phyloP scores from a whole-genome alignment of 768 basidiomycete genomes.

The Termitomyces eurrhizus region DNA sequence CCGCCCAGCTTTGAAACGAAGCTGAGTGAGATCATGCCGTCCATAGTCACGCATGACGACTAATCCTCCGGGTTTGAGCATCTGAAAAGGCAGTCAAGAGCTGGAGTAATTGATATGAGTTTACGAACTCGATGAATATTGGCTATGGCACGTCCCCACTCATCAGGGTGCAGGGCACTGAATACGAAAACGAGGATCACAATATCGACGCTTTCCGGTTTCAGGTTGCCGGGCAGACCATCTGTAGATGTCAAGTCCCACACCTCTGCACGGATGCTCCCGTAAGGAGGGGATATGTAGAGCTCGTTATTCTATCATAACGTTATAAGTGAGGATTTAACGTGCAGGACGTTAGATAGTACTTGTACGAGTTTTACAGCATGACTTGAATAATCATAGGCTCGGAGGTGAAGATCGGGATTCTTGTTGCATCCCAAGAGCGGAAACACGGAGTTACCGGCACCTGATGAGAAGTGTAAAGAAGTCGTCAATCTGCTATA shows the following conservation, averaged over 20 bases:
- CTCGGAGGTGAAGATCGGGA: slow-evolving; percentile 64
- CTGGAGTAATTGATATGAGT: neutral
- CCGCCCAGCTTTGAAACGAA: slow-evolving; percentile 85
- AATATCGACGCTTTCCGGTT: slow-evolving; percentile 75
- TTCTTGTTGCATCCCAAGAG: slow-evolving; percentile 82
- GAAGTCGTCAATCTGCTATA: neutral
- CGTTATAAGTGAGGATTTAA: neutral
- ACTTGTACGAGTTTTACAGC: slow-evolving; percentile 91
- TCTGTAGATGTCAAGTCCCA: slow-evolving; percentile 83
- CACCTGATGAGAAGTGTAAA: slow-evolving; percentile 44
- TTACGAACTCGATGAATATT: slow-evolving; percentile 70
- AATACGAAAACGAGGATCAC: slow-evolving; percentile 92
- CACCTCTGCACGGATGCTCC: slow-evolving; percentile 72
- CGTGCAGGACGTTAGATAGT: slow-evolving; percentile 9
- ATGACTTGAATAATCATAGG: slow-evolving; percentile 88
- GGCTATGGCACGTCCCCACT: slow-evolving; percentile 80
- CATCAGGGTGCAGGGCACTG: slow-evolving; percentile 88
- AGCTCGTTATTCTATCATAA: slow-evolving; percentile 59
- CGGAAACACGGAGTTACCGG: slow-evolving; percentile 94
- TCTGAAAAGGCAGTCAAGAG: slow-evolving; percentile 36
- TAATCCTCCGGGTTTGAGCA: slow-evolving; percentile 86
- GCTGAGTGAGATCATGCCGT: slow-evolving; percentile 89
- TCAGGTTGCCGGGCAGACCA: slow-evolving; percentile 59
- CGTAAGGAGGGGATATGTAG: slow-evolving; percentile 63
- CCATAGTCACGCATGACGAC: slow-evolving; percentile 93